A percentile compares a stretch with the other conserved stretches of the same genome.
These are phyloP conservation scores for Quercus wislizeni DNA, from an alignment of 306 rosid genomes.

Conservation along the genomic window DNA sequence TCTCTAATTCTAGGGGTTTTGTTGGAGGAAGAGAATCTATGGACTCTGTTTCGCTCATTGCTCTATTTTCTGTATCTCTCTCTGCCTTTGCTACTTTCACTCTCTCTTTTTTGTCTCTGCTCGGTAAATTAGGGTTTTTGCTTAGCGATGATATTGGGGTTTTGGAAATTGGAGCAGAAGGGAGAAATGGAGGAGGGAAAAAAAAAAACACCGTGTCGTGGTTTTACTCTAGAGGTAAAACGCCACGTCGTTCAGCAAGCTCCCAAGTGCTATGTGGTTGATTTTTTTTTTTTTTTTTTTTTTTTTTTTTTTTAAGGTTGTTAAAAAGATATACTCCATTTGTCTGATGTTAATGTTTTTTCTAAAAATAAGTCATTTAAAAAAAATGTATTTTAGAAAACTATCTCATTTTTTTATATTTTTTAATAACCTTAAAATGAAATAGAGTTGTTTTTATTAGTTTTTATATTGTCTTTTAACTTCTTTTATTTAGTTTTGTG, in stretches of 20 bases:
- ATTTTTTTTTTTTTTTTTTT: no score
- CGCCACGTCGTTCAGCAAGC: not conserved
- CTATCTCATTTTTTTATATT: no score
- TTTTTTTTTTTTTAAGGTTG: no score
- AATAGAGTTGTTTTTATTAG: no score
- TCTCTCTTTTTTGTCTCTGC: not conserved
- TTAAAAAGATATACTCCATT: no score
- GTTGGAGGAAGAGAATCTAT: slow-evolving; percentile 37
- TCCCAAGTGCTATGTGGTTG: no score
- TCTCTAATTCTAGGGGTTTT: slow-evolving; percentile 51
- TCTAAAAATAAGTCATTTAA: no score
- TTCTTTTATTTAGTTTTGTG: no score
- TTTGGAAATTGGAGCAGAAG: not conserved
- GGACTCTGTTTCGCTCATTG: slow-evolving; percentile 26
- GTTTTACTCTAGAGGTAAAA: not conserved
- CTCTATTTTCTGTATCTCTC: not conserved
- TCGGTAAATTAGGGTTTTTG: slow-evolving; percentile 19
- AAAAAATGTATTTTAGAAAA: no score
- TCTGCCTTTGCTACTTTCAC: not conserved
- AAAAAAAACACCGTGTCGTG: not conserved
- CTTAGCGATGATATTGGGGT: not conserved
- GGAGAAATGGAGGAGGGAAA: not conserved
- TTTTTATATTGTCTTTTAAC: no score
- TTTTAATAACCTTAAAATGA: no score
- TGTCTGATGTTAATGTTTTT: no score